Percentiles rank a stretch among this genome's conserved stretches.
phyloP scores from a whole-genome alignment of 2,329 filamentous ascomycete species.

The Paraphoma sp. region DNA sequence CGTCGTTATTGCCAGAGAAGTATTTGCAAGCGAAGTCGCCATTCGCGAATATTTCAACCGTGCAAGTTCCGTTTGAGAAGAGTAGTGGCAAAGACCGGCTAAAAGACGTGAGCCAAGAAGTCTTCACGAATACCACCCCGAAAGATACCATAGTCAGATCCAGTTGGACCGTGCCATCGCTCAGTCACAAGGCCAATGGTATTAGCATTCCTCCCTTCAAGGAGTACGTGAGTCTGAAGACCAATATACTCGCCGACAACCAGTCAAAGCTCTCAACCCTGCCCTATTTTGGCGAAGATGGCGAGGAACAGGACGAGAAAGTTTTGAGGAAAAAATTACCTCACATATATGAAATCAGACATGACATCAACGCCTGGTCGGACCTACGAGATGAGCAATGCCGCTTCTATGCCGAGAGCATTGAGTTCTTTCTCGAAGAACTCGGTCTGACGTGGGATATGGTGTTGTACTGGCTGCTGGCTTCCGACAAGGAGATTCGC shows the following conservation, averaged over 20 bases:
- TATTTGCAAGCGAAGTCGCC: slow-evolving; percentile 29
- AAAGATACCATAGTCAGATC: slow-evolving; percentile 14
- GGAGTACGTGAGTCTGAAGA: slow-evolving; percentile 51
- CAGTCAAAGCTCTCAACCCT: slow-evolving; percentile 49
- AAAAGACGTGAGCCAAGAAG: slow-evolving; percentile 21
- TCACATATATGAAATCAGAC: slow-evolving; percentile 34
- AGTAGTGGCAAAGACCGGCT: neutral
- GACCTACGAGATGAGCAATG: slow-evolving; percentile 45
- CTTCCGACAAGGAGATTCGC: slow-evolving; percentile 22
- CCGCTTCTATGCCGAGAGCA: slow-evolving; percentile 43
- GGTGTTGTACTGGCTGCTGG: slow-evolving; percentile 50
- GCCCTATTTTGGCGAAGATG: slow-evolving; percentile 33
- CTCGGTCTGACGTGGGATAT: slow-evolving; percentile 45
- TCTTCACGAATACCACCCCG: slow-evolving; percentile 16
- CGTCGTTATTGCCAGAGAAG: slow-evolving; percentile 5
- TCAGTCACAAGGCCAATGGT: slow-evolving; percentile 21
- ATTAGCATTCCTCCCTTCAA: slow-evolving; percentile 46
- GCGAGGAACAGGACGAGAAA: slow-evolving; percentile 30
- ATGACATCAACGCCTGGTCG: slow-evolving; percentile 30
- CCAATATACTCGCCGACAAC: slow-evolving; percentile 52
- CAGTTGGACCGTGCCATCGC: slow-evolving; percentile 14
- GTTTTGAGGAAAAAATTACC: slow-evolving; percentile 34
- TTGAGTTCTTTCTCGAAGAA: slow-evolving; percentile 44
- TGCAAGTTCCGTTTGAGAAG: slow-evolving; percentile 17
- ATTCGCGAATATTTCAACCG: slow-evolving; percentile 26